Evolutionary conservation across 2,329 filamentous ascomycete genomes (phyloP), one percentile per base, ranked within the genome.

Genomic region (Ceratocystis colombiana): DNA sequence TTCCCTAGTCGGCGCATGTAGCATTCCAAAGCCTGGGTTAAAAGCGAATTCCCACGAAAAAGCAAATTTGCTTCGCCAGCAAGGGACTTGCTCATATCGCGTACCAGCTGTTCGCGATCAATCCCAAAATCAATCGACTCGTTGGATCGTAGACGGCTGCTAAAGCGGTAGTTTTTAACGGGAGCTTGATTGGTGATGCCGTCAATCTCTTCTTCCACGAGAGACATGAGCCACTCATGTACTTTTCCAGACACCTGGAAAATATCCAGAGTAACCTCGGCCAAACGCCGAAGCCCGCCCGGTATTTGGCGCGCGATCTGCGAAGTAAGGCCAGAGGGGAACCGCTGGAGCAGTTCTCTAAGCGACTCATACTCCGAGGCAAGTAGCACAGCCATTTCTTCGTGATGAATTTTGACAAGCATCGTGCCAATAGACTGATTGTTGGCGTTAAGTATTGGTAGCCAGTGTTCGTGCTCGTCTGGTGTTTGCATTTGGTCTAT

Each of bases 181-280:
- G 88, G 84, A 15, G 86, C 85, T 71, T 96, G 91, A 72, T 87
- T 95, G 66, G 90, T 85, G 20, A 94, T 86, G 0, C 93, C 93
- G 72, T 97, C 94, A 67, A 99, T 97, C 75, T 99, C 94, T 73
- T 97, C 93, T 75, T 99, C 94, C 0, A 96, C 89, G 50, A 99
- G 79, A 1, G 90, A 87, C 80, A 90, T 94, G 25, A 99, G 82
- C 94, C 94, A 99, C 68, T 96, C 90, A 55, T 83, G 82, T 1
- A 89, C 88, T 46, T 84, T 84, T 0, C 90, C 90, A 1, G 91
- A 93, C 2, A 96, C 92, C 73, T 99, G 94, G 72, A 93, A 99
- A 64, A 99, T 96, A 73, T 97, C 95, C 69, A 97, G 78, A 46
- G 97, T 84, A 33, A 88, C 86, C 73, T 96, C 92, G 1, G 91